Conservation (phyloP, 176 grass and related monocot species). For the Hordeum marinum region DNA sequence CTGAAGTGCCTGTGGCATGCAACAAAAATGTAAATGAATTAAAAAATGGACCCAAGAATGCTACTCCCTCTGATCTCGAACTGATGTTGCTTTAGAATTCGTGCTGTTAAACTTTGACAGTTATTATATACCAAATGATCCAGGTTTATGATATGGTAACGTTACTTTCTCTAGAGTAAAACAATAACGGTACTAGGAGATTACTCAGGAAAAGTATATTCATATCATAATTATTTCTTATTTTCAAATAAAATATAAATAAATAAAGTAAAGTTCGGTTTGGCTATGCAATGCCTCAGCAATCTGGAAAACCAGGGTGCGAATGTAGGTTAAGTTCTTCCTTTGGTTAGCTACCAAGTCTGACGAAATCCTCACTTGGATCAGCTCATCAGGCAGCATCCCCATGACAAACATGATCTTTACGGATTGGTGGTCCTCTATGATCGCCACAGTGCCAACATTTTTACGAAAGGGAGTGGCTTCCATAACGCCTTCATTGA, state of each 20-base stretch:
- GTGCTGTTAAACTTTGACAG: neutral
- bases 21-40: neutral
- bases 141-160: neutral
- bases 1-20: conserved; percentile 55
- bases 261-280: neutral
- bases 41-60: neutral
- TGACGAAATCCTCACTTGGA: neutral
- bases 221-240: neutral
- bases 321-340: neutral
- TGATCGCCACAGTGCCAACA: neutral
- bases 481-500: neutral
- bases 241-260: neutral
- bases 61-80: neutral
- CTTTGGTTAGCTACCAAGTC: neutral
- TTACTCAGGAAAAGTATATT: neutral
- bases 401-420: neutral
- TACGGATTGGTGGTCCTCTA: neutral
- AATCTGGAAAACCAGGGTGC: neutral
- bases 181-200: neutral
- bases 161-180: neutral
- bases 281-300: neutral
- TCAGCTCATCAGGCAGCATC: neutral
- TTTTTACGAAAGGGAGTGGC: neutral
- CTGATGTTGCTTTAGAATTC: neutral
- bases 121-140: neutral